Base-by-base conservation (phyloP, 805 yeast genomes). In the Ogataea sp. region DNA sequence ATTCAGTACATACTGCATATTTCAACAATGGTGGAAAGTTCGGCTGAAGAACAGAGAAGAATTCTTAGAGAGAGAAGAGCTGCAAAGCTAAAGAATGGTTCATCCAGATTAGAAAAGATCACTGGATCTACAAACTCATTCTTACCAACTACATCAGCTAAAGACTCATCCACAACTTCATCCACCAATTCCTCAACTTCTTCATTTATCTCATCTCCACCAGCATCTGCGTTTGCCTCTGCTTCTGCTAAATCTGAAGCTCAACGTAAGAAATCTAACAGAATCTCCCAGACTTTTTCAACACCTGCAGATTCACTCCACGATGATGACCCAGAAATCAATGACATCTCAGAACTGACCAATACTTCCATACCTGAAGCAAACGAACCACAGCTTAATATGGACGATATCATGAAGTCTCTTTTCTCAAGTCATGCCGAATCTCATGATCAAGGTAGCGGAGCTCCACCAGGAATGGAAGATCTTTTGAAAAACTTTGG, bases 41-140 rank as follows among this genome's bases (percentile, higher is more conserved):
- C 68, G 26, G 79, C 75, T 7, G 78, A 76, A 31, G 85, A 79
- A 46, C 77, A 71, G 58, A 72, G 78, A 50, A 64, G 65, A 39
- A 48, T 78, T 18, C 56, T 80, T 34, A 67, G 84, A 42, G 84
- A 80, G 51, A 69, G 83, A 52, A 68, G 87, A 52, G 79, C 74
- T 33, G 79, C 82, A 44, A 79, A 78, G 53, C 68, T 80, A 65
- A 59, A 65, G 37, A 66, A 68, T 4, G 42, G 48, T 6, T 81
- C 78, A 17, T 51, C 73, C 3, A 61, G 87, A 43, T 56, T 80
- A 49, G 74, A 70, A 44, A 69, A 67, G 40, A 71, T 71, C 40
- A 60, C 71, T 2, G 72, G 71, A 2, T 52, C 59, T 17, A 55
- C 58, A 20, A 59, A 58, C 34, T 62, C 71, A 31, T 56, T 52